phyloP scores from a whole-genome alignment of 1,284 basidiomycete genomes.

The Austroboletus niveus region DNA sequence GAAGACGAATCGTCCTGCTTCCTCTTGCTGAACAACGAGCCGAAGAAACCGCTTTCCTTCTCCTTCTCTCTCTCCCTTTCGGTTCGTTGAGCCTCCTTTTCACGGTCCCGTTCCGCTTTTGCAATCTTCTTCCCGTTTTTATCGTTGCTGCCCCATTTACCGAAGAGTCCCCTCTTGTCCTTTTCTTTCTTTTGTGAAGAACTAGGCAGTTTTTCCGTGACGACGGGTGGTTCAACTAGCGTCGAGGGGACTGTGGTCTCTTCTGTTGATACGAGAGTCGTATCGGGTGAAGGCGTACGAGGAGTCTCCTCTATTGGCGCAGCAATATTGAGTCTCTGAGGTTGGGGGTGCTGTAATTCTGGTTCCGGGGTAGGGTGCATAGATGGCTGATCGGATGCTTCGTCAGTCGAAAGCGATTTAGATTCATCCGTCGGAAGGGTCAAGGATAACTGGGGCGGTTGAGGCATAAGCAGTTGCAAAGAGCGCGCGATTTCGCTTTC shows the following conservation, averaged over 20 bases:
- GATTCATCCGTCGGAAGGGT: constrained; percentile 28
- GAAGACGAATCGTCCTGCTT: constrained; percentile 65
- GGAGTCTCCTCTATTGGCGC: constrained; percentile 37
- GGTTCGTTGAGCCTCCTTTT: constrained; percentile 44
- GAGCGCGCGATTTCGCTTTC: constrained; percentile 47
- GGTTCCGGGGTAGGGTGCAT: constrained; percentile 33
- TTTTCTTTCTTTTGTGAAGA: constrained; percentile 62
- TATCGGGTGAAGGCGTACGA: constrained; percentile 46
- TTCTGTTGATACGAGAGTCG: constrained; percentile 30
- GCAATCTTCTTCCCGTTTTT: constrained; percentile 59
- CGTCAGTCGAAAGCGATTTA: constrained; percentile 36
- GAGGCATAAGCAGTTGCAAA: constrained; percentile 23
- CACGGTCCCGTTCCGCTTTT: constrained; percentile 42
- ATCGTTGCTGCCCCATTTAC: constrained; percentile 66
- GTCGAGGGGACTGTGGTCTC: constrained; percentile 26
- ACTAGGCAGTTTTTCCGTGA: constrained; percentile 32
- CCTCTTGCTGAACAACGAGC: constrained; percentile 84
- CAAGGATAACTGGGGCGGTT: constrained; percentile 29
- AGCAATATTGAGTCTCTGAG: constrained; percentile 38
- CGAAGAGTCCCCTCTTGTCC: constrained; percentile 74
- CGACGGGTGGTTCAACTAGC: constrained; percentile 21
- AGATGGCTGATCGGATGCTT: constrained; percentile 22
- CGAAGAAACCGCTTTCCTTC: constrained; percentile 79
- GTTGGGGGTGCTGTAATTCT: constrained; percentile 57
- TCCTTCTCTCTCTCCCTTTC: constrained; percentile 50